phyloP scores from a whole-genome alignment of 208 protist species.

The Polymyxa betae region DNA sequence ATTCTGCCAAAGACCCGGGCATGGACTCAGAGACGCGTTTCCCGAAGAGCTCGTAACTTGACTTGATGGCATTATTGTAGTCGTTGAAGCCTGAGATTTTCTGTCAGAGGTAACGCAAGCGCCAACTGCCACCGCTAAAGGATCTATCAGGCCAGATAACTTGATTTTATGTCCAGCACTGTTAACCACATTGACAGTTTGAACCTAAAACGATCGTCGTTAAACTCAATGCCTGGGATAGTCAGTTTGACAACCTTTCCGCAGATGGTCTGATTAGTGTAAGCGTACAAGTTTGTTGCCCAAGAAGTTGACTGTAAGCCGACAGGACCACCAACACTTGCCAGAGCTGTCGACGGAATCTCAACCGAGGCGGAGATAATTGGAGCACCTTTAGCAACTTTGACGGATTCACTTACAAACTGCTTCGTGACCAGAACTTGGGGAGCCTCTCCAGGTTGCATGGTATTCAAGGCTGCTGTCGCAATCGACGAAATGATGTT shows the following conservation, averaged over 20 bases:
- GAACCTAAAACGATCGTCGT: background rate
- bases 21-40: background rate
- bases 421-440: slow-evolving; percentile 19
- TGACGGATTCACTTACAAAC: background rate
- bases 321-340: background rate
- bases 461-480: background rate
- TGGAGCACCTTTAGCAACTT: background rate
- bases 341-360: background rate
- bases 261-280: slow-evolving; percentile 23
- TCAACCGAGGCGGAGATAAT: background rate
- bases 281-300: slow-evolving; percentile 11
- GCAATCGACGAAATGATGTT: background rate
- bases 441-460: background rate
- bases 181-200: background rate
- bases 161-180: background rate
- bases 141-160: background rate
- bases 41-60: background rate
- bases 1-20: background rate
- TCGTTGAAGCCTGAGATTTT: no score
- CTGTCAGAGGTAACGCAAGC: no score
- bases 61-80: background rate
- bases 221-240: background rate
- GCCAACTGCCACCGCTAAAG: background rate
- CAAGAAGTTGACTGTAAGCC: background rate
- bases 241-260: background rate